phyloP scores from a whole-genome alignment of 2,329 filamentous ascomycete genomes.

The Apiospora marii region DNA sequence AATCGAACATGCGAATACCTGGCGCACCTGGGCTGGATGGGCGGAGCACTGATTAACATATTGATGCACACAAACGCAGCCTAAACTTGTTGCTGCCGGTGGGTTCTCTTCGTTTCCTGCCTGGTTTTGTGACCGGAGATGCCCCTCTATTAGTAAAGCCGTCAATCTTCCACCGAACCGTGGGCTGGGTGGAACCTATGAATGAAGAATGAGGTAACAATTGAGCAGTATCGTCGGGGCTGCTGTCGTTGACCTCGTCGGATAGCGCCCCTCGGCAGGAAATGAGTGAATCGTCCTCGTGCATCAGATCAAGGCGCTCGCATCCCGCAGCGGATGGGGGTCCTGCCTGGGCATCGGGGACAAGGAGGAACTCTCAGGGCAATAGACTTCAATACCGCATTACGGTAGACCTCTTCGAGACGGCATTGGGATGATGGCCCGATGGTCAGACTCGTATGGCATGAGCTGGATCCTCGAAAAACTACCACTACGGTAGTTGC shows the following conservation, averaged over 20 bases:
- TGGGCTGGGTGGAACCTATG: not conserved
- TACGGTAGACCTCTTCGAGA: constrained; percentile 8
- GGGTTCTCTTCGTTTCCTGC: not conserved
- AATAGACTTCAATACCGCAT: constrained; percentile 9
- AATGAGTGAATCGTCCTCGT: not conserved
- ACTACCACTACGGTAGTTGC: not conserved
- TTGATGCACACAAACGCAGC: not conserved
- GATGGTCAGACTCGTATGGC: not conserved
- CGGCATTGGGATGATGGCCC: not conserved
- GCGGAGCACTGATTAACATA: not conserved
- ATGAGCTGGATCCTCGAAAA: not conserved
- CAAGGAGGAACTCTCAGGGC: not conserved
- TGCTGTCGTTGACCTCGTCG: not conserved
- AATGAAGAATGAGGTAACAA: not conserved
- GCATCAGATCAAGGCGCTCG: not conserved
- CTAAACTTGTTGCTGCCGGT: not conserved
- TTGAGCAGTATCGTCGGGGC: constrained; percentile 4
- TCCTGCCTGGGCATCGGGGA: not conserved
- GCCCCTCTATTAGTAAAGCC: constrained; percentile 12
- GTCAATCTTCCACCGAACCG: not conserved
- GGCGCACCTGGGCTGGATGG: not conserved
- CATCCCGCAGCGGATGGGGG: not conserved
- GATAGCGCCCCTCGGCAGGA: not conserved
- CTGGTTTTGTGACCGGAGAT: not conserved
- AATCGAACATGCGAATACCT: not conserved